Conservation (phyloP, 2,329 filamentous ascomycete species). For the Myriosclerotinia curreyana region DNA sequence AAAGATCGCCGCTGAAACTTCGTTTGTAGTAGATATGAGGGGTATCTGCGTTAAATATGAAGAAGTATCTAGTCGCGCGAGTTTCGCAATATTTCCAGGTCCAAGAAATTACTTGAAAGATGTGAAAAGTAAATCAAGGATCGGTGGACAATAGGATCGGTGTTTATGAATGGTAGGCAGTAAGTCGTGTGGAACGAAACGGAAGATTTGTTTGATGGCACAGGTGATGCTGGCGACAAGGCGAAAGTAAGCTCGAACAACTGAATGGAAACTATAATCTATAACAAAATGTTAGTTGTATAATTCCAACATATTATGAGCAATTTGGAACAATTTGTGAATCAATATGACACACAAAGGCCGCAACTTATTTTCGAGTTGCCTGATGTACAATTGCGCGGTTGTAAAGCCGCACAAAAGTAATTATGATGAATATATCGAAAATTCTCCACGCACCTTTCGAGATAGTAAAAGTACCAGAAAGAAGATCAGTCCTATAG, state of each 20-base stretch:
- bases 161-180: conserved; percentile 25
- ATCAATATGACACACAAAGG: conserved; percentile 7
- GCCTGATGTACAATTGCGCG: conserved; percentile 15
- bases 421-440: not conserved
- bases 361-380: conserved; percentile 2
- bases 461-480: not conserved
- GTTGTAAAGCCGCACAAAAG: conserved; percentile 13
- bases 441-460: conserved; percentile 20
- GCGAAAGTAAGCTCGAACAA: conserved; percentile 26
- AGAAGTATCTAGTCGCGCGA: conserved; percentile 1
- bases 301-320: conserved; percentile 19
- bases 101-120: conserved; percentile 20
- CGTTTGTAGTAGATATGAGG: not conserved
- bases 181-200: conserved; percentile 31
- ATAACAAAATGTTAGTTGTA: conserved; percentile 19
- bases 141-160: conserved; percentile 16
- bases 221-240: conserved; percentile 31
- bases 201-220: conserved; percentile 34
- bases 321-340: conserved; percentile 1
- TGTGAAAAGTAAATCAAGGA: conserved; percentile 25
- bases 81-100: conserved; percentile 15
- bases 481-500: not conserved
- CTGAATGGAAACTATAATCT: conserved; percentile 22
- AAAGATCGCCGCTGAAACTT: not conserved
- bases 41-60: not conserved